These are phyloP conservation scores for Podospora pseudopauciseta DNA, from an alignment of 495 filamentous ascomycete species.

Conservation along the genomic window DNA sequence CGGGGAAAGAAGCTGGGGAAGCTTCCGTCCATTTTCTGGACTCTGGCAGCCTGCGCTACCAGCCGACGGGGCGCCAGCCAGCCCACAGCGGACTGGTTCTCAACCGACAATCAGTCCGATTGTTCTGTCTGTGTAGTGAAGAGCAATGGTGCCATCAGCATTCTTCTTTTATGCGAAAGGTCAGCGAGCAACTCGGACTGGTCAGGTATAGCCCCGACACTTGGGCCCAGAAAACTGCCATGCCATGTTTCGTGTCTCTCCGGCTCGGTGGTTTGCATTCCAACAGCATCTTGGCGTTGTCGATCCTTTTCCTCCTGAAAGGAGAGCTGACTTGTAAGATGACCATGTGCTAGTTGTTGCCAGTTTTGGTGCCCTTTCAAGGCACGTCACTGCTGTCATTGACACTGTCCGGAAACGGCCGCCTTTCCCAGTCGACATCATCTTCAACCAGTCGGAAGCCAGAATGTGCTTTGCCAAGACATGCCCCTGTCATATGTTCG, in stretches of 20 bases:
- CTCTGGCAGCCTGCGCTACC: neutral
- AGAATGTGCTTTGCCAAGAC: neutral
- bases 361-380: neutral
- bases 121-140: no score
- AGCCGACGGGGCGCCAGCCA: neutral
- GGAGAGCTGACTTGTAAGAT: neutral
- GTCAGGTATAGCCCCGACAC: neutral
- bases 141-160: no score
- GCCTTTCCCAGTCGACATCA: no score
- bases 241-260: neutral
- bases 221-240: neutral
- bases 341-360: neutral
- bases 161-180: neutral
- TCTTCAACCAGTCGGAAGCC: neutral
- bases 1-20: slow-evolving; percentile 1
- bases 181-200: neutral
- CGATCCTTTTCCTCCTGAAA: slow-evolving; percentile 1
- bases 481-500: neutral
- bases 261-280: neutral
- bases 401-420: neutral
- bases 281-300: slow-evolving; percentile 3
- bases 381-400: neutral
- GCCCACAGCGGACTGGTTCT: no score
- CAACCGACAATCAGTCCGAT: no score
- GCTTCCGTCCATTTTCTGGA: neutral